Conservation (phyloP, 768 basidiomycete genomes). For the Suillus brevipes region DNA sequence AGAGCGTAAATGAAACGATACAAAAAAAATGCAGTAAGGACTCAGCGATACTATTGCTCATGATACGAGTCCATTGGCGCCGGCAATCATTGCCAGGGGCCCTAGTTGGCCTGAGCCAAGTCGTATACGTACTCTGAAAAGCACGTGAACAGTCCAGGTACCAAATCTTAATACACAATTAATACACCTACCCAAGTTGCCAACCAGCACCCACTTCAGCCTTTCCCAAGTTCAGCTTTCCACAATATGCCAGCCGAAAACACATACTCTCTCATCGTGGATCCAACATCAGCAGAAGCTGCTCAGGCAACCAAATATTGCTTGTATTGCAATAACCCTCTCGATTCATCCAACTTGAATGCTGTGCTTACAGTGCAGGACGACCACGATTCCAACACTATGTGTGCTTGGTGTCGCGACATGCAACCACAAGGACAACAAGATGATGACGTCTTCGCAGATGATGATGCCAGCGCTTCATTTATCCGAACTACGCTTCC, state of each 20-base stretch:
- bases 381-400: conserved; percentile 29
- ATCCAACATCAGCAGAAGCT: neutral
- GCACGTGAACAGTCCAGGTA: neutral
- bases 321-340: conserved; percentile 31
- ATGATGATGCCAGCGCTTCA: conserved; percentile 33
- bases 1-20: neutral
- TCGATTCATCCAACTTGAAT: conserved; percentile 31
- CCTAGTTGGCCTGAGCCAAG: neutral
- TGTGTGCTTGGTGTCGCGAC: conserved; percentile 52
- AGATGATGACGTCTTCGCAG: conserved; percentile 15
- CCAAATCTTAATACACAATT: neutral
- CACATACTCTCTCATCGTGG: neutral
- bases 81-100: neutral
- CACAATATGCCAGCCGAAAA: conserved; percentile 5
- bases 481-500: conserved; percentile 22
- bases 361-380: conserved; percentile 26
- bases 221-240: neutral
- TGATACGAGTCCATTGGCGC: neutral
- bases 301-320: conserved; percentile 34
- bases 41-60: neutral
- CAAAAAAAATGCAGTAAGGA: neutral
- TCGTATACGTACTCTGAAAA: neutral
- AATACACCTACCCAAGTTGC: neutral
- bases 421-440: conserved; percentile 15
- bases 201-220: neutral